These are phyloP conservation scores for Tolypocladium capitatum DNA, from an alignment of 2,329 filamentous ascomycete genomes.

Conservation along the genomic window DNA sequence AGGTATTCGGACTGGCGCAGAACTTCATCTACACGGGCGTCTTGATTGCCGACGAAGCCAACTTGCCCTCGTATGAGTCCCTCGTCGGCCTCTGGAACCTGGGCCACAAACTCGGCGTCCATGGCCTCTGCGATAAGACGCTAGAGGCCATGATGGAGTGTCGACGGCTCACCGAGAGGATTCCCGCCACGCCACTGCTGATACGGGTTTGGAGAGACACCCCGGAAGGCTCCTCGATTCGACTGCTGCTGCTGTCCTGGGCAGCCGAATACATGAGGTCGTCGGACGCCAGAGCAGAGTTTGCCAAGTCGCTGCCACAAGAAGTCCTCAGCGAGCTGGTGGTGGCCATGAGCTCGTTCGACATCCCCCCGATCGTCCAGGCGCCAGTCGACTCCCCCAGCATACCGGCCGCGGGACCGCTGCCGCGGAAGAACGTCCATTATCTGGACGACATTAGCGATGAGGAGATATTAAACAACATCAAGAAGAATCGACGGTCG, in stretches of 20 bases:
- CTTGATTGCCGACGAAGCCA: conserved; percentile 27
- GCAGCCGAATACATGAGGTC: conserved; percentile 50
- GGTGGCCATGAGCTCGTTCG: conserved; percentile 45
- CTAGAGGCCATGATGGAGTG: conserved; percentile 46
- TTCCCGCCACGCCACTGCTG: conserved; percentile 44
- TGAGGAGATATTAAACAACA: conserved; percentile 16
- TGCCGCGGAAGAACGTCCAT: conserved; percentile 32
- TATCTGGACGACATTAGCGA: conserved; percentile 33
- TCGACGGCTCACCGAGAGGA: conserved; percentile 36
- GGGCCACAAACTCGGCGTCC: conserved; percentile 35
- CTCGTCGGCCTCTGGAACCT: conserved; percentile 45
- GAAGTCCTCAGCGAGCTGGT: conserved; percentile 51
- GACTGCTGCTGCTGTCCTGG: conserved; percentile 46
- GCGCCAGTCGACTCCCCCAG: conserved; percentile 9
- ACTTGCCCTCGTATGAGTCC: conserved; percentile 37
- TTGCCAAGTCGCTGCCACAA: conserved; percentile 47
- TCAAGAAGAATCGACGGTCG: conserved; percentile 30
- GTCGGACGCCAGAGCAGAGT: conserved; percentile 40
- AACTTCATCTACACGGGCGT: conserved; percentile 39
- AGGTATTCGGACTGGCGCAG: conserved; percentile 43
- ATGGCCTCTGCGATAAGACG: conserved; percentile 41
- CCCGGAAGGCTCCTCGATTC: conserved; percentile 45
- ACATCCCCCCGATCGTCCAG: conserved; percentile 22
- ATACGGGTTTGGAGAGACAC: conserved; percentile 51
- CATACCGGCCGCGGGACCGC: conserved; percentile 8